Evolutionary conservation across 2,329 filamentous ascomycete species (phyloP).

Genomic region (Tolypocladium sp.): DNA sequence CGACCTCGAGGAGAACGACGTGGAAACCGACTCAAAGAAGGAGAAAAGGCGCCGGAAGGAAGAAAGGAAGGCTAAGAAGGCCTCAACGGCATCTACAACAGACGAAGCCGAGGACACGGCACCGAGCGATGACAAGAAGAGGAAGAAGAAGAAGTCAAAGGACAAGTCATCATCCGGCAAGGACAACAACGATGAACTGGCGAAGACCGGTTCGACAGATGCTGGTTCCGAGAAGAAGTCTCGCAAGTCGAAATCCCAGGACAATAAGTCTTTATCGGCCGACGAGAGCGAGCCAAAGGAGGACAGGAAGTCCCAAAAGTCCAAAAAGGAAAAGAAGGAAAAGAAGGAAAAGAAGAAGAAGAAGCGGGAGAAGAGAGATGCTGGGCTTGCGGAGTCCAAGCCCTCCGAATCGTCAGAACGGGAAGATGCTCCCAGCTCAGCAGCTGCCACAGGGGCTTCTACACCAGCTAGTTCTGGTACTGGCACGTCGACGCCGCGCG

Average conservation of each 20-base stretch:
- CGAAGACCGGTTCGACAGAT: background rate
- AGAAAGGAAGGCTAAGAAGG: conserved; percentile 24
- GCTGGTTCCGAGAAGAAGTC: conserved; percentile 8
- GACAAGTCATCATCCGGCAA: conserved; percentile 16
- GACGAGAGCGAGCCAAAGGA: conserved; percentile 8
- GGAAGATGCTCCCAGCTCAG: conserved; percentile 12
- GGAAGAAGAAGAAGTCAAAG: conserved; percentile 28
- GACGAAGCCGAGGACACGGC: conserved; percentile 10
- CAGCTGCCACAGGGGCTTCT: conserved; percentile 23
- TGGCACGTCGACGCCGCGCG: conserved; percentile 35
- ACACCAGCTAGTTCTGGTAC: conserved; percentile 31
- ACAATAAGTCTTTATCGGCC: conserved; percentile 6
- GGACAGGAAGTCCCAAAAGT: conserved; percentile 22
- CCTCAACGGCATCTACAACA: background rate
- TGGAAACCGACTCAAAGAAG: conserved; percentile 16
- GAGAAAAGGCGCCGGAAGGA: conserved; percentile 28
- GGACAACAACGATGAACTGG: conserved; percentile 14
- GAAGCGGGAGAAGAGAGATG: conserved; percentile 33
- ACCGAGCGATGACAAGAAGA: conserved; percentile 8
- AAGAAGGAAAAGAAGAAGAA: conserved; percentile 37
- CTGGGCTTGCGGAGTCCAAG: conserved; percentile 11
- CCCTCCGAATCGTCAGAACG: background rate
- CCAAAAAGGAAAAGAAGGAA: conserved; percentile 32
- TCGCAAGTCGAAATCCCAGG: conserved; percentile 7
- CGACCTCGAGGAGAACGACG: conserved; percentile 20